phyloP scores from a whole-genome alignment of 768 basidiomycete species.

The Hemileccinum rubropunctum region DNA sequence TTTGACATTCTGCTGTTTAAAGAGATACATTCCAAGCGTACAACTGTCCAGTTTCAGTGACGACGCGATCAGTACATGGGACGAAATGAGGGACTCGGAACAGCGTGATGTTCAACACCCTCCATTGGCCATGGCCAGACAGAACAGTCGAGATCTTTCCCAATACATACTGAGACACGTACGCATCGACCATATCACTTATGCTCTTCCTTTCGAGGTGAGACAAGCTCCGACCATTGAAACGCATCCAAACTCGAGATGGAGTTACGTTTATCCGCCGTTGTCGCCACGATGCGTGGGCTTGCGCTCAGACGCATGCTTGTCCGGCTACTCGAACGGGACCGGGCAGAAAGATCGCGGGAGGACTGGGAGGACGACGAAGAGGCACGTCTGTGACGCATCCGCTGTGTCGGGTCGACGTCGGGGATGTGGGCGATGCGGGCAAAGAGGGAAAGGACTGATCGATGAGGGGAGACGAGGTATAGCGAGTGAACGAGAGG shows the following conservation, averaged over 20 bases:
- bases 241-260: constrained; percentile 32
- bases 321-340: constrained; percentile 44
- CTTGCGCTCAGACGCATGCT: constrained; percentile 33
- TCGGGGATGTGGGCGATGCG: constrained; percentile 68
- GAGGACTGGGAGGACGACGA: constrained; percentile 62
- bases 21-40: constrained; percentile 3
- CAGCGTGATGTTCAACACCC: not conserved
- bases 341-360: constrained; percentile 36
- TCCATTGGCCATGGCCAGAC: not conserved
- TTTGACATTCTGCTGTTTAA: not conserved
- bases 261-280: constrained; percentile 29
- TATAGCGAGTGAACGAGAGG: not conserved
- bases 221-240: constrained; percentile 33
- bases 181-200: constrained; percentile 4
- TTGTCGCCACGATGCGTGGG: constrained; percentile 32
- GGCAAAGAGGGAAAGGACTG: constrained; percentile 79
- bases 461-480: not conserved
- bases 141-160: constrained; percentile 6
- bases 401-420: constrained; percentile 76
- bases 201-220: constrained; percentile 30
- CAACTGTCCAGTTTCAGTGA: constrained; percentile 2
- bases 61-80: constrained; percentile 1
- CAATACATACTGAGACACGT: not conserved
- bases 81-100: not conserved
- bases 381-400: constrained; percentile 75